Percentiles rank a stretch among this genome's conserved stretches.
Evolutionary conservation across 1,284 basidiomycete species (phyloP).

Genomic region (Malassezia caprae): DNA sequence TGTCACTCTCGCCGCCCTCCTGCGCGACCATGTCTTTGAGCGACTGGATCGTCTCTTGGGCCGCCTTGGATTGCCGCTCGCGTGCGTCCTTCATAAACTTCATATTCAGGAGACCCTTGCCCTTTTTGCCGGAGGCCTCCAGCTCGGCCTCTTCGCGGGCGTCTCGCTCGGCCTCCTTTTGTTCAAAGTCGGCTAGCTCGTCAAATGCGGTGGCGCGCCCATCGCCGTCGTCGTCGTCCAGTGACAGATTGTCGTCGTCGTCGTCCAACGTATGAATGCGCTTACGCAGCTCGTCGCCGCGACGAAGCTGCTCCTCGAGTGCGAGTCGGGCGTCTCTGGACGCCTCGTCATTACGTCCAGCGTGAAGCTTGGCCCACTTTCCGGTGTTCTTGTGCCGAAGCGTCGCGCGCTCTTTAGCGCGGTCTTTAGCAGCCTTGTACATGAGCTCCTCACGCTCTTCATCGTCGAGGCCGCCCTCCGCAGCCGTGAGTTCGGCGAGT

Average conservation of each 20-base stretch:
- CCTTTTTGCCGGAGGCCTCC: conserved; percentile 23
- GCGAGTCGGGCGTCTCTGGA: conserved; percentile 33
- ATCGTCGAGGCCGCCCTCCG: conserved; percentile 26
- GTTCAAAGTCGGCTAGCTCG: conserved; percentile 27
- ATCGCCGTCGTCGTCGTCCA: conserved; percentile 10
- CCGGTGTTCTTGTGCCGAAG: conserved; percentile 48
- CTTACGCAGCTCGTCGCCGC: conserved; percentile 26
- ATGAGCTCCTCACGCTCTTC: conserved; percentile 52
- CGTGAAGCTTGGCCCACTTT: conserved; percentile 42
- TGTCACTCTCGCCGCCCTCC: conserved; percentile 17
- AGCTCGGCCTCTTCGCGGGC: conserved; percentile 23
- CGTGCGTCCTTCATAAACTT: conserved; percentile 48
- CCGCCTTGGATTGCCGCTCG: conserved; percentile 25
- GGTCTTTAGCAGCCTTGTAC: conserved; percentile 63
- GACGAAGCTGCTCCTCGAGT: conserved; percentile 32
- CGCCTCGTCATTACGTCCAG: conserved; percentile 24
- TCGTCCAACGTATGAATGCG: conserved; percentile 28
- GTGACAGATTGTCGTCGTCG: conserved; percentile 20
- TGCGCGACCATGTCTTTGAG: conserved; percentile 22
- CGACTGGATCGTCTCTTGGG: conserved; percentile 30
- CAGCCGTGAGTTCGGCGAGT: conserved; percentile 46
- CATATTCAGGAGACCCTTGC: conserved; percentile 40
- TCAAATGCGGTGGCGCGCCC: conserved; percentile 22
- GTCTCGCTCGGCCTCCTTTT: conserved; percentile 20
- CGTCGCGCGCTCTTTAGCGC: conserved; percentile 41